Conservation (phyloP, 2,329 filamentous ascomycete species). For the Colletotrichum tropicicola region DNA sequence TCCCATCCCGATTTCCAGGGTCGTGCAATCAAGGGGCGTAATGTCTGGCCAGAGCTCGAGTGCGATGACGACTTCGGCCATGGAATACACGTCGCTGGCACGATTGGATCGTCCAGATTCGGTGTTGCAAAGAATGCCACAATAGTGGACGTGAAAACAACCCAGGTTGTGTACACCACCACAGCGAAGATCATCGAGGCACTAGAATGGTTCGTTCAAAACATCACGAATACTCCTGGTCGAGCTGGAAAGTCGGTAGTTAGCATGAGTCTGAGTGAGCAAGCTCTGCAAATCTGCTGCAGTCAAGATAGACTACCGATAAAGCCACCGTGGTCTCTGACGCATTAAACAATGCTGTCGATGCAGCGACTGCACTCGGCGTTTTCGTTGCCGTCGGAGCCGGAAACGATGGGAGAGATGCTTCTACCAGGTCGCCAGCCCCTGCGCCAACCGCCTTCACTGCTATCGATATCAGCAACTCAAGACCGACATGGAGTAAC, state of each 20-base stretch:
- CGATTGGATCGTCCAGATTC: slow-evolving; percentile 27
- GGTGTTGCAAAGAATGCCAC: no score
- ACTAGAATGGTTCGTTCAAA: not conserved
- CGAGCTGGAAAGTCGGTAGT: not conserved
- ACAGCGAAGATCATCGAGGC: not conserved
- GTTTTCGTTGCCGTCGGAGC: slow-evolving; percentile 63
- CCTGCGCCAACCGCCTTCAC: slow-evolving; percentile 57
- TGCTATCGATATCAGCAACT: slow-evolving; percentile 50
- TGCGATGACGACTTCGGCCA: slow-evolving; percentile 50
- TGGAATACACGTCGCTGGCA: slow-evolving; percentile 56
- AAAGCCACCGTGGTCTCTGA: not conserved
- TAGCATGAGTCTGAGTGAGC: no score
- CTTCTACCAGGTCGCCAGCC: slow-evolving; percentile 53
- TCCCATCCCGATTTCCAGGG: slow-evolving; percentile 54
- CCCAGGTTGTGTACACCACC: not conserved
- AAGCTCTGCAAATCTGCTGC: no score
- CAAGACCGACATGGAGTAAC: slow-evolving; percentile 56
- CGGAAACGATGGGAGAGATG: slow-evolving; percentile 53
- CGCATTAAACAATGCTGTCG: not conserved
- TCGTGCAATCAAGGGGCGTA: slow-evolving; percentile 48
- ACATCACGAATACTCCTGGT: not conserved
- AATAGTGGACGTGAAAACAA: slow-evolving; percentile 30
- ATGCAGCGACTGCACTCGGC: slow-evolving; percentile 51
- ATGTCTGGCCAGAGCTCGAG: slow-evolving; percentile 41
- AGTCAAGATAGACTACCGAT: not conserved